Evolutionary conservation across 179 eudicot species (phyloP).

Genomic region (Heliamphora pulchella): DNA sequence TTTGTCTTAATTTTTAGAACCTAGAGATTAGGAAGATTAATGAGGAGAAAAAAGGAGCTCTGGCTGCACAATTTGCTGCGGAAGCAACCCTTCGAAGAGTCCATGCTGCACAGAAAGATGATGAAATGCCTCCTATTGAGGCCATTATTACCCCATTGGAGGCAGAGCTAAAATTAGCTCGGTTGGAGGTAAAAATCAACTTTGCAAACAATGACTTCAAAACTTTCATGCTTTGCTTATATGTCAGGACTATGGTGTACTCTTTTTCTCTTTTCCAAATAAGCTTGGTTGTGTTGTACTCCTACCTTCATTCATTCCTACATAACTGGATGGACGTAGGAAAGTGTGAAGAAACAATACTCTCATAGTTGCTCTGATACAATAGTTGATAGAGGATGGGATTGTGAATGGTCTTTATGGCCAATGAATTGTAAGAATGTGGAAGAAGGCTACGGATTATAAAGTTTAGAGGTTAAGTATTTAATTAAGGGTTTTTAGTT

Average conservation of each 20-base stretch:
- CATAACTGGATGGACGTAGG: background rate
- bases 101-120: slow-evolving; percentile 65
- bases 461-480: background rate
- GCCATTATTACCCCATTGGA: slow-evolving; percentile 63
- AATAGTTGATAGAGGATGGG: background rate
- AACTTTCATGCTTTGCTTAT: slow-evolving; percentile 6
- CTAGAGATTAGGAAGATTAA: slow-evolving; percentile 53
- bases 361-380: background rate
- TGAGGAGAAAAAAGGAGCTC: slow-evolving; percentile 53
- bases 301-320: background rate
- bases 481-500: background rate
- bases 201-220: background rate
- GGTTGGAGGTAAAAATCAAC: slow-evolving; percentile 41
- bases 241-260: background rate
- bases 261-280: background rate
- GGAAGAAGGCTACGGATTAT: slow-evolving; percentile 3
- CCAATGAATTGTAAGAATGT: background rate
- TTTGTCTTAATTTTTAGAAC: slow-evolving; percentile 34
- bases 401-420: background rate
- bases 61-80: slow-evolving; percentile 71
- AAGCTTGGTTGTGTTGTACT: background rate
- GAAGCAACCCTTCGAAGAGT: slow-evolving; percentile 73
- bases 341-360: background rate
- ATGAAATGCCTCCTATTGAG: slow-evolving; percentile 66
- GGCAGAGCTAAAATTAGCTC: slow-evolving; percentile 57